Conservation (phyloP, 2,329 filamentous ascomycete species). For the Fusarium siculi region DNA sequence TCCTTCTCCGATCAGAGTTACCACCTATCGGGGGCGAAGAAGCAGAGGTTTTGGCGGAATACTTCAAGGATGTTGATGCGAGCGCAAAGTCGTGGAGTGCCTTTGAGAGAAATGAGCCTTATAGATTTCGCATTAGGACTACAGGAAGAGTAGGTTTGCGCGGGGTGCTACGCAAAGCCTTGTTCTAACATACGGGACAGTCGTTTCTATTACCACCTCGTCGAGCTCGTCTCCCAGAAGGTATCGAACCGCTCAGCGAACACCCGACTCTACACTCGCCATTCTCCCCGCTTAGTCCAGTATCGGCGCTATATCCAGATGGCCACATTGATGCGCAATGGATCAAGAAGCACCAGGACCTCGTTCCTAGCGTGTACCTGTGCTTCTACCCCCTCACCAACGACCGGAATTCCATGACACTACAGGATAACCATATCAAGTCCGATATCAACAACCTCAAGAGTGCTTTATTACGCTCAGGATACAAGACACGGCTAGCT, state of each 20-base stretch:
- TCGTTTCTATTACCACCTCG: slow-evolving; percentile 67
- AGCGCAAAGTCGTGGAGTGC: slow-evolving; percentile 74
- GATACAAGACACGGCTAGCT: slow-evolving; percentile 81
- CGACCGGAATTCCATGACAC: slow-evolving; percentile 76
- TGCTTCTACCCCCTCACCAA: slow-evolving; percentile 83
- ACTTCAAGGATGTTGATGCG: slow-evolving; percentile 74
- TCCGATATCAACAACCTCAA: slow-evolving; percentile 85
- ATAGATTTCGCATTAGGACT: slow-evolving; percentile 75
- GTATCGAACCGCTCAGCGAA: slow-evolving; percentile 59
- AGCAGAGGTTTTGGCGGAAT: slow-evolving; percentile 71
- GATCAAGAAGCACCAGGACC: slow-evolving; percentile 88
- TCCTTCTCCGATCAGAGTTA: slow-evolving; percentile 76
- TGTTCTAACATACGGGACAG: slow-evolving; percentile 52
- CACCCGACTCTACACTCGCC: slow-evolving; percentile 82
- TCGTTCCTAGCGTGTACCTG: slow-evolving; percentile 82
- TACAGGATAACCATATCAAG: slow-evolving; percentile 90
- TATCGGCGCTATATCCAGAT: slow-evolving; percentile 87
- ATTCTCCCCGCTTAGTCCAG: slow-evolving; percentile 87
- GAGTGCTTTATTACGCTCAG: slow-evolving; percentile 71
- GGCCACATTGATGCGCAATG: slow-evolving; percentile 84
- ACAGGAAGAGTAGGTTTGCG: slow-evolving; percentile 78
- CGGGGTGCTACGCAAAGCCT: slow-evolving; percentile 24
- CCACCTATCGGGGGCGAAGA: slow-evolving; percentile 73
- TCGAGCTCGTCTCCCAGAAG: slow-evolving; percentile 63
- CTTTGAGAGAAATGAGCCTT: slow-evolving; percentile 61